A percentile compares a stretch with the other conserved stretches of the same genome.
phyloP scores from a whole-genome alignment of 495 filamentous ascomycete genomes.

The Lasiosphaeriaceae sp. region DNA sequence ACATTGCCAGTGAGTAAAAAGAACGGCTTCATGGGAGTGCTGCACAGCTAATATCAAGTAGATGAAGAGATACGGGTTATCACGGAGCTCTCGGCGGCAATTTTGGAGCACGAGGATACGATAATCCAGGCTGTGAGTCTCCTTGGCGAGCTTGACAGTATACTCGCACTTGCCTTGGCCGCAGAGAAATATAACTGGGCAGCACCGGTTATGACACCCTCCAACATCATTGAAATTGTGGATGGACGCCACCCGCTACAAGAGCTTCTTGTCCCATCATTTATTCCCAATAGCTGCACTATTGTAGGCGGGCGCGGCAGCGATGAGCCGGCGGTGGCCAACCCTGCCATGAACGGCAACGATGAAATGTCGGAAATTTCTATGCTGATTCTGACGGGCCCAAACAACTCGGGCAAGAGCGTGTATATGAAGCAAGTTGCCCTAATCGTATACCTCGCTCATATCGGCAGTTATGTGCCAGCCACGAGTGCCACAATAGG shows the following conservation, averaged over 20 bases:
- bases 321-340: constrained; percentile 5
- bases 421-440: constrained; percentile 95
- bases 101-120: constrained; percentile 66
- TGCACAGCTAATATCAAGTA: constrained; percentile 23
- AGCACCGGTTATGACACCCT: constrained; percentile 63
- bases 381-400: constrained; percentile 83
- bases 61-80: constrained; percentile 91
- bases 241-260: constrained; percentile 87
- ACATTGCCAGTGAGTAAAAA: constrained; percentile 65
- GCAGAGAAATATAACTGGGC: constrained; percentile 71
- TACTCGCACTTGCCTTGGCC: constrained; percentile 75
- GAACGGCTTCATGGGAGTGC: background rate
- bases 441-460: constrained; percentile 89
- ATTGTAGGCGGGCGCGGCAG: constrained; percentile 60
- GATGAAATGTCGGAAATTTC: constrained; percentile 46
- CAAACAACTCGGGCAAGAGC: constrained; percentile 95
- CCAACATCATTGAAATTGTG: constrained; percentile 73
- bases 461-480: constrained; percentile 89
- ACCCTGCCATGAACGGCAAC: constrained; percentile 1
- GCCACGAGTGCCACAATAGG: constrained; percentile 76
- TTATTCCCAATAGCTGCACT: constrained; percentile 75
- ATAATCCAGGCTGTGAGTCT: constrained; percentile 67
- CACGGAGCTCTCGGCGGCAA: constrained; percentile 66
- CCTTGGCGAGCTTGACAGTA: constrained; percentile 84
- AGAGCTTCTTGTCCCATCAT: constrained; percentile 81